Base-by-base conservation (phyloP, 2,329 filamentous ascomycete species). In the Xenoacremonium recifei region DNA sequence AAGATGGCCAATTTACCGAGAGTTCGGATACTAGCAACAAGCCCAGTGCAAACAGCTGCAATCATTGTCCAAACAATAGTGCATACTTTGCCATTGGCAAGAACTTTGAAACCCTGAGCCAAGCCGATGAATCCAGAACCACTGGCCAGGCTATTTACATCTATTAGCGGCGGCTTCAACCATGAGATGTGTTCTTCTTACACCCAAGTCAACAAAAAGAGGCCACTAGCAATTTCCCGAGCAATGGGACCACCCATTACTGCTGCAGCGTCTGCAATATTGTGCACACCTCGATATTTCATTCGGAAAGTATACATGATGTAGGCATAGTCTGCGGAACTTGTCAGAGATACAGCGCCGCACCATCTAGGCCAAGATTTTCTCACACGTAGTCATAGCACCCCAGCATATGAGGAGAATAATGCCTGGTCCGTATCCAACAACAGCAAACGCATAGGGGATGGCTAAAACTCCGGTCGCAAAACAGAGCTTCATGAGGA, bases 11-110 rank as follows among this genome's bases (percentile, higher is more conserved):
- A 43, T 15, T 50, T 55, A 6, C 55, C 54, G 10, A 63, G 48
- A 1, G 57, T 62, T 16, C 47, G 57, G 21, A 62, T 55, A 36
- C 55, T 61, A 3, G 60, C 59, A 10, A 64, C 43, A 23, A 58
- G 21, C 6, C 49, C 55, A 3, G 53, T 55, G 35, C 49, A 53
- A 13, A 53, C 33, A 12, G 54, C 49, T 10, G 55, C 55, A 17
- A 58, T 40, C 19, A 54, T 34, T 9, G 55, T 54, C 49, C 52
- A 58, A 7, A 53, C 45, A 7, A 54, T 41, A 6, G 41, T 54
- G 42, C 55, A 58, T 10, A 49, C 48, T 9, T 47, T 39, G 21
- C 39, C 33, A 23, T 41, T 48, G 12, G 54, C 40, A 7, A 57
- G 45, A 13, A 47, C 41, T 42, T 54, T 52, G 12, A 55, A 45